Base-by-base conservation (phyloP, 331 rosid genomes). In the Dryas integrifolia region DNA sequence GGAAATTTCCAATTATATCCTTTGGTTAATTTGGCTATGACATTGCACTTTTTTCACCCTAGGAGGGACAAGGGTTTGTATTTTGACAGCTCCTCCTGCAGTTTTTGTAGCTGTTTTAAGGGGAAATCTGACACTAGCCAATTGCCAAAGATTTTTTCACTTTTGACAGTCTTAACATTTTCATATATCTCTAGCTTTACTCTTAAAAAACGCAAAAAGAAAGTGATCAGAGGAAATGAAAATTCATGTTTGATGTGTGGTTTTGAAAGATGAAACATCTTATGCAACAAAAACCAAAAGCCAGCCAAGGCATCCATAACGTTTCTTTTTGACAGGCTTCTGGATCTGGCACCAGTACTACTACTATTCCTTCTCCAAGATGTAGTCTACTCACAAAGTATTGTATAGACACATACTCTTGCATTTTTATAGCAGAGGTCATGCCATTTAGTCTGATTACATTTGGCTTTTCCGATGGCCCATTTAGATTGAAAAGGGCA, bases 1-100 rank as follows among this genome's bases (percentile, higher is more conserved):
- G 35, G 3, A 30, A 30, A 30, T 30, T 30, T 30, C 2, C 35
- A 30, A 30, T 30, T 30, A 30, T 30, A 30, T 30, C 35, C 11
- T 13, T 38, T 30, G 48, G 71, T 66, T 66, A 45, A 45, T 39
- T 38, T 9, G 66, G 59, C 11, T 43, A 52, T 49, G 35, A 72
- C 70, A 41, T 68, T 67, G 79, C 79, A 76, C 69, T 53, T 65
- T 77, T 69, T 68, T 40, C 65, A 71, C 52, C 49, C 58, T 49
- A 80, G 79, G 76, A 79, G 80, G 43, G 70, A 82, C 81, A 77
- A 16, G 44, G 65, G 69, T 47, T 72, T 64, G 68, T 75, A 55
- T 30, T 30, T 30, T 78, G 73, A 56, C 77, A 53, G 67, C 69
- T 53, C 56, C 35, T 30, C 62, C 77, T 65, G 79, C 62, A 63